Evolutionary conservation across 306 rosid species (phyloP).

Genomic region (Cucurbita maxima): DNA sequence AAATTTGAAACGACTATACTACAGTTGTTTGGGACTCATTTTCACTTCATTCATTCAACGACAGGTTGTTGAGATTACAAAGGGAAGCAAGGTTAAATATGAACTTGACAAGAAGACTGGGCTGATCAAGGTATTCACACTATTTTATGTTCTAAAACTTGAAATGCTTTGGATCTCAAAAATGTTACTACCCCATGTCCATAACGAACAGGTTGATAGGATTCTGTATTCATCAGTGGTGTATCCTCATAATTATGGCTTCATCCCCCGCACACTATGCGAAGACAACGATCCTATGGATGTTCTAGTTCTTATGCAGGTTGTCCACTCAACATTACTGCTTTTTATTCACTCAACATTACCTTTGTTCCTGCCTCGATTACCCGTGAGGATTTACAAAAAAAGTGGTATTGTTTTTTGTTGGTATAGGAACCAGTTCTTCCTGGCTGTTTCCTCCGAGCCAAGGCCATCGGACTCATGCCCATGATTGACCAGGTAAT

Average conservation of each 20-base stretch:
- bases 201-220: constrained; percentile 63
- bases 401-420: constrained; percentile 12
- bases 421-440: constrained; percentile 77
- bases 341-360: constrained; percentile 1
- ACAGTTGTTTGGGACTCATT: not conserved
- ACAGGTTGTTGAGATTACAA: constrained; percentile 85
- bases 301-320: constrained; percentile 96
- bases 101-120: constrained; percentile 99
- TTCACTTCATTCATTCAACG: constrained; percentile 18
- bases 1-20: not conserved
- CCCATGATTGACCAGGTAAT: constrained; percentile 97
- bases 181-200: not conserved
- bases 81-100: constrained; percentile 94
- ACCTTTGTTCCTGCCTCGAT: too few species aligned
- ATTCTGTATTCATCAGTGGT: constrained; percentile 82
- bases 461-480: constrained; percentile 88
- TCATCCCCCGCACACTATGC: constrained; percentile 81
- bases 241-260: constrained; percentile 93
- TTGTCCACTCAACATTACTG: constrained; percentile 3
- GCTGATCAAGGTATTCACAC: constrained; percentile 52
- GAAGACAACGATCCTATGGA: constrained; percentile 97
- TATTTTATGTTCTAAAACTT: not conserved
- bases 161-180: not conserved
- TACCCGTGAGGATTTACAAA: not conserved
- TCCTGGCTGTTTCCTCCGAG: constrained; percentile 93